Conservation (phyloP, 106 monocot genomes). For the Agapanthus africanus region DNA sequence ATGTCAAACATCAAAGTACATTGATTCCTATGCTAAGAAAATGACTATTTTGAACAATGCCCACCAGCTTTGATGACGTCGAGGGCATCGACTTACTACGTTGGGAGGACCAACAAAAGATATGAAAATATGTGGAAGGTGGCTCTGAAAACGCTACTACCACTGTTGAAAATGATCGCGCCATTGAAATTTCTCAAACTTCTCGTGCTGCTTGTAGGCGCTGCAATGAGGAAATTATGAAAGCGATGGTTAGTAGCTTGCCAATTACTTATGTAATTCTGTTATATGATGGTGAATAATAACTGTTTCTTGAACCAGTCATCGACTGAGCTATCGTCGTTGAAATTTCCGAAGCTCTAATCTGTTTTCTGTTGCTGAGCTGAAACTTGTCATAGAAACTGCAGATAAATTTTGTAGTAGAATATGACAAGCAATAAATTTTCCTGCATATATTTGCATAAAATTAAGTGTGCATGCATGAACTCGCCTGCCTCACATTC, state of each 20-base stretch:
- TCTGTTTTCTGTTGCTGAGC: background rate
- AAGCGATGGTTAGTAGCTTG: conserved; percentile 61
- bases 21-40: background rate
- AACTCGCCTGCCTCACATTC: no score
- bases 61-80: conserved; percentile 74
- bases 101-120: conserved; percentile 92
- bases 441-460: no score
- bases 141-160: background rate
- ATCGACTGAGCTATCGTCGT: background rate
- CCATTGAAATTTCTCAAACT: conserved; percentile 79
- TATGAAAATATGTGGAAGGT: conserved; percentile 64
- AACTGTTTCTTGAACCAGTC: background rate
- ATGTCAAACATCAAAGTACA: background rate
- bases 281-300: background rate
- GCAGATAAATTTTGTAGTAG: no score
- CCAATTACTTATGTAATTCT: background rate
- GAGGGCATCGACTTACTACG: conserved; percentile 82
- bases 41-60: conserved; percentile 6
- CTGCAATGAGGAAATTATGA: conserved; percentile 75
- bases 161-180: conserved; percentile 19
- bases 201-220: conserved; percentile 81
- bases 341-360: background rate
- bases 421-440: no score
- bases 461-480: no score
- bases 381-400: background rate